Conservation (phyloP, 176 grass and related monocot genomes). For the Elaeis guineensis region DNA sequence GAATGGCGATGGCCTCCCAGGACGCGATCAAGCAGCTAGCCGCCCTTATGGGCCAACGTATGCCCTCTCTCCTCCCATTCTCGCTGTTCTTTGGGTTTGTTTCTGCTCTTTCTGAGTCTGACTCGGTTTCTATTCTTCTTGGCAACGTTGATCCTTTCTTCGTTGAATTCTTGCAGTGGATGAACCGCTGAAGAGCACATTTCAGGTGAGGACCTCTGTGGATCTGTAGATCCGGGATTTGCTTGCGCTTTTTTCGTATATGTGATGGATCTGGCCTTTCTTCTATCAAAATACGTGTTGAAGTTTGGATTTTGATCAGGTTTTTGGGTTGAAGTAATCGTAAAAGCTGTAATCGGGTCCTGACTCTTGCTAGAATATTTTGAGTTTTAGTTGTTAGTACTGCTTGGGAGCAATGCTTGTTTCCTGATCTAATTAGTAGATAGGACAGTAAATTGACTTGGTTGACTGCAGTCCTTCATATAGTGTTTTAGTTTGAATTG, state of each 20-base stretch:
- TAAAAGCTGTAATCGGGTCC: no score
- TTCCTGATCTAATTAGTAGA: no score
- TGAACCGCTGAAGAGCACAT: slow-evolving; percentile 64
- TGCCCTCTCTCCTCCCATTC: slow-evolving; percentile 1
- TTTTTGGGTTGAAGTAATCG: no score
- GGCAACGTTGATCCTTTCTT: not conserved
- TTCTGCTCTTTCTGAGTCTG: slow-evolving; percentile 6
- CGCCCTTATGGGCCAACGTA: slow-evolving; percentile 59
- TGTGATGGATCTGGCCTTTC: slow-evolving; percentile 3
- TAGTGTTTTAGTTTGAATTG: no score
- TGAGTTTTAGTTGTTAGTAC: no score
- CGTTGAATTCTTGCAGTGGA: slow-evolving; percentile 53
- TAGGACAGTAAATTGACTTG: no score
- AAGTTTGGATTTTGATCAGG: not conserved
- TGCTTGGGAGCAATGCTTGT: no score
- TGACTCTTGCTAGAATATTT: no score
- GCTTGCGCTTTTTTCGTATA: slow-evolving; percentile 1
- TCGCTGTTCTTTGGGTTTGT: slow-evolving; percentile 1
- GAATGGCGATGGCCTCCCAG: slow-evolving; percentile 62
- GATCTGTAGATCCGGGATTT: slow-evolving; percentile 21
- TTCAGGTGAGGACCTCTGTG: slow-evolving; percentile 57
- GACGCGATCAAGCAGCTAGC: slow-evolving; percentile 84
- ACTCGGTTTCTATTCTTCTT: not conserved
- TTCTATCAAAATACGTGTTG: not conserved
- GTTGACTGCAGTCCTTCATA: no score